phyloP scores from a whole-genome alignment of 2,329 filamentous ascomycete genomes.

The Microcyclosporella mali region DNA sequence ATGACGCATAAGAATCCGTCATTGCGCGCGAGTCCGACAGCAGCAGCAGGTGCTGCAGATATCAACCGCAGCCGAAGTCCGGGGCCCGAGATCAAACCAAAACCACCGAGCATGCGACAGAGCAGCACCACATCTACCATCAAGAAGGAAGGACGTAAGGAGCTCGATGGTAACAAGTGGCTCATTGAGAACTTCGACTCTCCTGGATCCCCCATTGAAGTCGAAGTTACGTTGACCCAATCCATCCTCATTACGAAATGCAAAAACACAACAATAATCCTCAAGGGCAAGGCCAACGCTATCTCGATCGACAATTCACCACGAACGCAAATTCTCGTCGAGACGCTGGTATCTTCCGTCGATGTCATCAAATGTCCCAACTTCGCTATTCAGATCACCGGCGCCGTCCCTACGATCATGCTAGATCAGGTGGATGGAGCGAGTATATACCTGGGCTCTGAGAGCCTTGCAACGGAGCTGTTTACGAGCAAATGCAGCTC shows the following conservation, averaged over 20 bases:
- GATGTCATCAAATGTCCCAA: conserved; percentile 94
- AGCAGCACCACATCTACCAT: conserved; percentile 30
- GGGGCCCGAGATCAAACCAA: conserved; percentile 65
- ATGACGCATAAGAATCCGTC: conserved; percentile 99
- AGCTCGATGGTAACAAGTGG: conserved; percentile 73
- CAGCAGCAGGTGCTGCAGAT: conserved; percentile 52
- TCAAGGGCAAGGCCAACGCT: conserved; percentile 94
- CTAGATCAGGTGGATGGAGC: conserved; percentile 92
- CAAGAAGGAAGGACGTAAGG: conserved; percentile 37
- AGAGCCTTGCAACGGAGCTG: conserved; percentile 71
- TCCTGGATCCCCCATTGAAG: conserved; percentile 63
- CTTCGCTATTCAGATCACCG: conserved; percentile 78
- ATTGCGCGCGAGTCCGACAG: conserved; percentile 66
- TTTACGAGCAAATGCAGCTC: conserved; percentile 83
- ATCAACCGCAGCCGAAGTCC: conserved; percentile 68
- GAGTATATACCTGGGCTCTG: conserved; percentile 75
- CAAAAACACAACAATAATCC: conserved; percentile 80
- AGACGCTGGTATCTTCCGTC: conserved; percentile 81
- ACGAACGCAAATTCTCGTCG: conserved; percentile 77
- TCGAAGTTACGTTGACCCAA: conserved; percentile 75
- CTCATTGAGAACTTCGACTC: conserved; percentile 91
- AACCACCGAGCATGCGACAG: conserved; percentile 45
- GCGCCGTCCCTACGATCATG: conserved; percentile 76
- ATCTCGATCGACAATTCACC: conserved; percentile 88
- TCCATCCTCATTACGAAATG: conserved; percentile 89